Conservation (phyloP, 441 rosid genomes). For the Gossypium schwendimanii region DNA sequence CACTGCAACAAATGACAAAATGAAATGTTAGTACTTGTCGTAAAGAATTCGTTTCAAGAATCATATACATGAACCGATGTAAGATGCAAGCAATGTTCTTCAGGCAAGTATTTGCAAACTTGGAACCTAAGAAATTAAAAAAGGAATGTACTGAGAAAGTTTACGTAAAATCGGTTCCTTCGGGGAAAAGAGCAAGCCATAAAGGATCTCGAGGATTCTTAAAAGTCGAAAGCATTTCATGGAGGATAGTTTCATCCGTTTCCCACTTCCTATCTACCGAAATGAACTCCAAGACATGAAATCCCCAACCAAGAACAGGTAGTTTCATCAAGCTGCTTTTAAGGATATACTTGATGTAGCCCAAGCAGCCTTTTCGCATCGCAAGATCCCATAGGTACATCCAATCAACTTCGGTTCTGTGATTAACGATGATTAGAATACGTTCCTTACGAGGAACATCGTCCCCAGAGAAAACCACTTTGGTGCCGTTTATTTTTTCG, state of each 20-base stretch:
- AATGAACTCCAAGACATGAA: conserved; percentile 85
- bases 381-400: conserved; percentile 97
- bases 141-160: conserved; percentile 10
- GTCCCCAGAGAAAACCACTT: conserved; percentile 75
- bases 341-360: conserved; percentile 74
- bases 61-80: background rate
- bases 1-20: conserved; percentile 42
- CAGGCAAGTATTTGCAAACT: background rate
- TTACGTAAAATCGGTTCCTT: conserved; percentile 97
- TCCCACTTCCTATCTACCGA: conserved; percentile 96
- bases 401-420: conserved; percentile 97
- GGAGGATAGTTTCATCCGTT: conserved; percentile 63
- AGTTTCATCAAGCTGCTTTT: conserved; percentile 93
- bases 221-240: conserved; percentile 59
- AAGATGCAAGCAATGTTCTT: background rate
- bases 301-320: conserved; percentile 94
- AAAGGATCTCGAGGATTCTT: conserved; percentile 73
- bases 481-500: conserved; percentile 76
- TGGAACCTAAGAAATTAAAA: background rate
- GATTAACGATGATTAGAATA: conserved; percentile 73
- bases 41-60: background rate
- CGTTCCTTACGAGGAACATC: conserved; percentile 52
- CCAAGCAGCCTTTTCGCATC: conserved; percentile 70
- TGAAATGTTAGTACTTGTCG: background rate
- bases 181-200: conserved; percentile 97